phyloP scores from a whole-genome alignment of 2,329 filamentous ascomycete genomes.

The Fusarium drepaniforme region DNA sequence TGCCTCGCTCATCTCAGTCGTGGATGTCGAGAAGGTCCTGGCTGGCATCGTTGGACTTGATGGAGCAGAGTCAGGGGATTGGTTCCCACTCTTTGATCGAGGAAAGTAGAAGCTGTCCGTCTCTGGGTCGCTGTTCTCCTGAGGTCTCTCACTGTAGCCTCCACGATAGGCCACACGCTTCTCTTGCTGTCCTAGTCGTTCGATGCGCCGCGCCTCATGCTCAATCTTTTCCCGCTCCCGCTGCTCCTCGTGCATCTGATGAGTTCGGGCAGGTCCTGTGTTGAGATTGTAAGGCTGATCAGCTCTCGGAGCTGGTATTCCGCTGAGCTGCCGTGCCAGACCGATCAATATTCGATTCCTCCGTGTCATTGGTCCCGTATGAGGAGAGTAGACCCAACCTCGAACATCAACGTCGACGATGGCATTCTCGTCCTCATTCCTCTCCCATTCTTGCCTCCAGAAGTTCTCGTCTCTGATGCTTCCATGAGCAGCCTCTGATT shows the following conservation, averaged over 20 bases:
- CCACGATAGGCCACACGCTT: slow-evolving; percentile 78
- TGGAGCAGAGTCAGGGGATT: slow-evolving; percentile 55
- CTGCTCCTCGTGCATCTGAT: slow-evolving; percentile 57
- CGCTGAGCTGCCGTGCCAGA: slow-evolving; percentile 87
- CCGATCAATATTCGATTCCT: slow-evolving; percentile 90
- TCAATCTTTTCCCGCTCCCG: slow-evolving; percentile 75
- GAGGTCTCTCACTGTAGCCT: slow-evolving; percentile 77
- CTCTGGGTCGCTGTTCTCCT: slow-evolving; percentile 55
- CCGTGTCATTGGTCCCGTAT: slow-evolving; percentile 84
- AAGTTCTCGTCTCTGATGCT: slow-evolving; percentile 75
- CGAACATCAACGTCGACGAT: slow-evolving; percentile 94
- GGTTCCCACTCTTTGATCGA: slow-evolving; percentile 48
- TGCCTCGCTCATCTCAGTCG: slow-evolving; percentile 75
- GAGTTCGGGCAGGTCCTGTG: slow-evolving; percentile 34
- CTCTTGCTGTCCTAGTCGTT: slow-evolving; percentile 78
- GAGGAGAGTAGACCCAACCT: slow-evolving; percentile 94
- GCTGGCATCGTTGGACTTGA: slow-evolving; percentile 57
- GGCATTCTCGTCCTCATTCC: slow-evolving; percentile 83
- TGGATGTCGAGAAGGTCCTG: slow-evolving; percentile 51
- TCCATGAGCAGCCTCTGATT: slow-evolving; percentile 48
- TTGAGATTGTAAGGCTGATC: slow-evolving; percentile 45
- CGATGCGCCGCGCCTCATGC: slow-evolving; percentile 81
- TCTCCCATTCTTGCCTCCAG: slow-evolving; percentile 84
- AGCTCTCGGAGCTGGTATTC: slow-evolving; percentile 77
- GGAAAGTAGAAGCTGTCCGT: slow-evolving; percentile 47